Evolutionary conservation across 768 basidiomycete species (phyloP).

Genomic region (Astraeus odoratus): DNA sequence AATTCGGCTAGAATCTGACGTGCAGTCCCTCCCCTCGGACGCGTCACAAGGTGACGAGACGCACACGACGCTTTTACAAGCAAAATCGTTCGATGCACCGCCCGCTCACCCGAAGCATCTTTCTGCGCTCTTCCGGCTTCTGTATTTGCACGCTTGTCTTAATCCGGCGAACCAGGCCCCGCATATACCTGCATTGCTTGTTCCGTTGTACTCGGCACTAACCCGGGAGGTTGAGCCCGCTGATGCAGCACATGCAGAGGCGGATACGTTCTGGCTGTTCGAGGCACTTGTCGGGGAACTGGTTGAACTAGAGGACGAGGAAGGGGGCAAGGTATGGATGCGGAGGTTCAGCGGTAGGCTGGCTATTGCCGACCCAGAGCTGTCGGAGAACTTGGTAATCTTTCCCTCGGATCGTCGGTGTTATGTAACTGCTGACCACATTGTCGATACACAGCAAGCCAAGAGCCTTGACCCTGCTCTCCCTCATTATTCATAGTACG

Average conservation of each 20-base stretch:
- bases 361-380: slow-evolving; percentile 56
- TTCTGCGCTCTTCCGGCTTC: slow-evolving; percentile 58
- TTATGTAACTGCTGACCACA: not conserved
- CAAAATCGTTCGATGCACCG: slow-evolving; percentile 37
- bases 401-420: not conserved
- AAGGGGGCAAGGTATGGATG: slow-evolving; percentile 57
- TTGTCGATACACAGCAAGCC: slow-evolving; percentile 34
- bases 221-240: slow-evolving; percentile 53
- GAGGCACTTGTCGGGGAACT: slow-evolving; percentile 70
- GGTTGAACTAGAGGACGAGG: slow-evolving; percentile 65
- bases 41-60: slow-evolving; percentile 2
- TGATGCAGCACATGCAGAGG: slow-evolving; percentile 62
- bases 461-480: slow-evolving; percentile 64
- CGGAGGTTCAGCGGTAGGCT: slow-evolving; percentile 53
- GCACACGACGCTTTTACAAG: slow-evolving; percentile 41
- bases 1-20: slow-evolving; percentile 32
- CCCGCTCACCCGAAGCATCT: slow-evolving; percentile 53
- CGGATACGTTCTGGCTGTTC: slow-evolving; percentile 79
- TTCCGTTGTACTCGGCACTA: slow-evolving; percentile 61
- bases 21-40: slow-evolving; percentile 1
- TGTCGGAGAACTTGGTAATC: slow-evolving; percentile 50
- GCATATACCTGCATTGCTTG: slow-evolving; percentile 60
- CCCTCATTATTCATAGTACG: slow-evolving; percentile 80
- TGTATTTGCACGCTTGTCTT: slow-evolving; percentile 63
- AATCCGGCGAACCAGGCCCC: slow-evolving; percentile 69